phyloP scores from a whole-genome alignment of 164 flowering plant species.

The Vitis amurensis region DNA sequence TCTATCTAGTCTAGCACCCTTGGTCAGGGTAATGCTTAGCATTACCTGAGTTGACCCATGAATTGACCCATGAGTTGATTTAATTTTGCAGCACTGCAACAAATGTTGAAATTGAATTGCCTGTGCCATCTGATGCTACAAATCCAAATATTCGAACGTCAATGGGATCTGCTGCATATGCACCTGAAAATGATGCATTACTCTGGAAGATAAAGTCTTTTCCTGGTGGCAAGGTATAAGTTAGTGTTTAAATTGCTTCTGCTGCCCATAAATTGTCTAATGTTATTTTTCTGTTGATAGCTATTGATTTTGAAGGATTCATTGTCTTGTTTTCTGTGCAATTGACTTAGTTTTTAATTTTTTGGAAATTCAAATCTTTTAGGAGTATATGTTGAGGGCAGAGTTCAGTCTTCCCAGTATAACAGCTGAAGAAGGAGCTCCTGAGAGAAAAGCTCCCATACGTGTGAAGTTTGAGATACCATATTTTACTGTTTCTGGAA shows the following conservation, averaged over 20 bases:
- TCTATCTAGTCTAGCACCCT: neutral
- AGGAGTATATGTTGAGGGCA: constrained; percentile 97
- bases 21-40: neutral
- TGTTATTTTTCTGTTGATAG: neutral
- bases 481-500: constrained; percentile 96
- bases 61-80: constrained; percentile 13
- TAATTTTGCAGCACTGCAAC: constrained; percentile 75
- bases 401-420: constrained; percentile 93
- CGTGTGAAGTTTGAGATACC: constrained; percentile 99
- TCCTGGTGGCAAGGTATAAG: constrained; percentile 90
- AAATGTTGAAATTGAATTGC: constrained; percentile 90
- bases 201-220: constrained; percentile 95
- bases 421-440: constrained; percentile 76
- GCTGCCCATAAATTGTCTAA: neutral
- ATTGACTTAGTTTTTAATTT: neutral
- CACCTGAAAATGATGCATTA: constrained; percentile 88
- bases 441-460: constrained; percentile 95
- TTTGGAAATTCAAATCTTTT: constrained; percentile 5
- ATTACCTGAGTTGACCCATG: neutral
- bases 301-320: neutral
- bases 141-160: constrained; percentile 93
- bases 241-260: neutral
- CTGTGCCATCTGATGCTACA: constrained; percentile 86
- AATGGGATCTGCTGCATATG: constrained; percentile 96
- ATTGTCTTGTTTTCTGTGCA: neutral